Evolutionary conservation across 2,329 filamentous ascomycete species (phyloP).

Genomic region (Colletotrichum sp.): DNA sequence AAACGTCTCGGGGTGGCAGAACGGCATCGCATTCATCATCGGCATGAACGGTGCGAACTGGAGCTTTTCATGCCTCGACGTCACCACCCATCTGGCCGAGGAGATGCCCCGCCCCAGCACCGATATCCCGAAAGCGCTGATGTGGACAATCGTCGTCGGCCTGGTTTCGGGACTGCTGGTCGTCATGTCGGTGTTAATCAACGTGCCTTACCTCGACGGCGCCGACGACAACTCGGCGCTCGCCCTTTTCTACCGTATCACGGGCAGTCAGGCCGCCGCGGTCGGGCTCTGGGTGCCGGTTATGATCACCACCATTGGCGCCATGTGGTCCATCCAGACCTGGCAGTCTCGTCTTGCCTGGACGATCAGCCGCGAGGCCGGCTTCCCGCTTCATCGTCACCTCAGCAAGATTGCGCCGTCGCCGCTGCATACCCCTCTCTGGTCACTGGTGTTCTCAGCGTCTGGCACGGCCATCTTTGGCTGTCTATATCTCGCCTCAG

Average conservation of each 20-base stretch:
- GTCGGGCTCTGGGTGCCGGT: slow-evolving; percentile 27
- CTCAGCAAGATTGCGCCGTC: slow-evolving; percentile 25
- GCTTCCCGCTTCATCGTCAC: slow-evolving; percentile 27
- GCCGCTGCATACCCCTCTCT: slow-evolving; percentile 28
- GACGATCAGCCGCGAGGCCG: slow-evolving; percentile 30
- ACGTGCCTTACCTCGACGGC: slow-evolving; percentile 29
- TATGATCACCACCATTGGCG: slow-evolving; percentile 25
- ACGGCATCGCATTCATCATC: slow-evolving; percentile 32
- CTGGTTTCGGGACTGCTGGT: slow-evolving; percentile 25
- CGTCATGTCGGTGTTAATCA: slow-evolving; percentile 24
- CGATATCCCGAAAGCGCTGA: slow-evolving; percentile 27
- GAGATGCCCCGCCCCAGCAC: slow-evolving; percentile 30
- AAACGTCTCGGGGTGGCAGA: slow-evolving; percentile 29
- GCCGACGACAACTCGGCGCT: slow-evolving; percentile 26
- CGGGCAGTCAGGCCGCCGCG: slow-evolving; percentile 25
- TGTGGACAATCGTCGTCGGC: slow-evolving; percentile 28
- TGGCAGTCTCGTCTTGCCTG: slow-evolving; percentile 34
- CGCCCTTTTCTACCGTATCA: slow-evolving; percentile 26
- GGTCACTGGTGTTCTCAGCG: slow-evolving; percentile 28
- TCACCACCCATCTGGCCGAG: slow-evolving; percentile 30
- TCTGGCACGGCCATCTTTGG: slow-evolving; percentile 28
- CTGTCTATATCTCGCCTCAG: slow-evolving; percentile 30
- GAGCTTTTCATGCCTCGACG: slow-evolving; percentile 33
- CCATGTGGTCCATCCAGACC: slow-evolving; percentile 31
- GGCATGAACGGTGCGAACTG: slow-evolving; percentile 33